Evolutionary conservation across 768 basidiomycete genomes (phyloP).

Genomic region (Russula virescens): DNA sequence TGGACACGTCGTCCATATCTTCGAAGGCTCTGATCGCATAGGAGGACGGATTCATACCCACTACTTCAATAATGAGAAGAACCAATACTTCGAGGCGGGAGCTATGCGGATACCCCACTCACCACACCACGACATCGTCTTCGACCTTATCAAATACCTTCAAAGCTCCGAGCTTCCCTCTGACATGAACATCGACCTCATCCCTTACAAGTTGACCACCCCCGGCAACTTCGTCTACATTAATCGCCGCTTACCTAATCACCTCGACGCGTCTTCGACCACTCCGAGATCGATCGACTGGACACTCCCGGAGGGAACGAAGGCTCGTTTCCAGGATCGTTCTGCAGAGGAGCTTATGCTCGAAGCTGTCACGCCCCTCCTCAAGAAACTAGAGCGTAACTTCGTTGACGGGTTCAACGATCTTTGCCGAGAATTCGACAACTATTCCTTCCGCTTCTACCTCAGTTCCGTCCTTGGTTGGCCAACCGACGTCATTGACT

Average conservation of each 20-base stretch:
- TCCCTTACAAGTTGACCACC: constrained; percentile 20
- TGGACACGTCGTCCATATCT: constrained; percentile 20
- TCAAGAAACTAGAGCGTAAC: constrained; percentile 16
- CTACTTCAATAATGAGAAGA: constrained; percentile 21
- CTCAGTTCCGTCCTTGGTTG: constrained; percentile 15
- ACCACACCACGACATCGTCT: constrained; percentile 15
- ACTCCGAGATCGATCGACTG: constrained; percentile 15
- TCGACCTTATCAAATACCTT: constrained; percentile 19
- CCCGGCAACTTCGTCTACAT: constrained; percentile 23
- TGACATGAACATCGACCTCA: constrained; percentile 17
- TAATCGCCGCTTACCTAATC: constrained; percentile 6
- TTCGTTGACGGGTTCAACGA: constrained; percentile 21
- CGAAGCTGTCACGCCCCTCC: constrained; percentile 17
- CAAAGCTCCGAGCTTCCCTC: constrained; percentile 2
- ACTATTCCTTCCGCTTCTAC: constrained; percentile 26
- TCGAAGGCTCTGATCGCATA: constrained; percentile 19
- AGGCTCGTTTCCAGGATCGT: constrained; percentile 12
- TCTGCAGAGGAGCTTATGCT: constrained; percentile 21
- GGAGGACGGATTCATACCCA: constrained; percentile 23
- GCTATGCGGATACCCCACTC: constrained; percentile 26
- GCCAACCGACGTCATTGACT: constrained; percentile 25
- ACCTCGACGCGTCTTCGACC: constrained; percentile 3
- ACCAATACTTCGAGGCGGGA: constrained; percentile 25
- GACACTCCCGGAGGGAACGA: constrained; percentile 5
- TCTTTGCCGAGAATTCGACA: constrained; percentile 22